A percentile compares a stretch with the other conserved stretches of the same genome.
phyloP scores from a whole-genome alignment of 441 rosid species.

The Raphanus hybrid region DNA sequence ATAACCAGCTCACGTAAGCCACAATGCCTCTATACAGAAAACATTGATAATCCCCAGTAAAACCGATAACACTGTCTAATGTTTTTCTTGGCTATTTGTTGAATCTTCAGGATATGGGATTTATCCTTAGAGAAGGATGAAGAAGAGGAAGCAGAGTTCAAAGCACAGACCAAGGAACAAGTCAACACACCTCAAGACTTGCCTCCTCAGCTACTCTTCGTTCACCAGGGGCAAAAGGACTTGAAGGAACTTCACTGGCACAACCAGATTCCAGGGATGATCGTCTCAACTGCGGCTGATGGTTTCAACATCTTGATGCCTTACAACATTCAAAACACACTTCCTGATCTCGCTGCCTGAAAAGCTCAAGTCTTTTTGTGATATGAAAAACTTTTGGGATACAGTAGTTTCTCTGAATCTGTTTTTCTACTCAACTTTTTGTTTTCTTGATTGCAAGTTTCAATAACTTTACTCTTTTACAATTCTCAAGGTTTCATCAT shows the following conservation, averaged over 20 bases:
- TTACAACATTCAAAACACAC: background rate
- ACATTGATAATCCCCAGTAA: background rate
- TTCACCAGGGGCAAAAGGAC: too few relatives aligned
- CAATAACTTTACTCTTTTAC: background rate
- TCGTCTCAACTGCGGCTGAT: background rate
- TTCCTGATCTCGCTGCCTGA: background rate
- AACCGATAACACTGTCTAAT: background rate
- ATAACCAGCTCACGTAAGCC: slow-evolving; percentile 83
- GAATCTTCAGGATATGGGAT: slow-evolving; percentile 80
- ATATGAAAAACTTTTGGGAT: background rate
- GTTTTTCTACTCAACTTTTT: background rate
- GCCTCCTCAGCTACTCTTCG: too few relatives aligned
- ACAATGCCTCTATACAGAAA: background rate
- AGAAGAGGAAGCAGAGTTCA: slow-evolving; percentile 95
- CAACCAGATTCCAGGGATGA: too few relatives aligned
- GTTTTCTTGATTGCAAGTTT: background rate
- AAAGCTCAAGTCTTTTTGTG: background rate
- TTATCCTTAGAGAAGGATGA: slow-evolving; percentile 91
- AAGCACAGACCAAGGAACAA: slow-evolving; percentile 56
- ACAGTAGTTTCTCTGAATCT: background rate
- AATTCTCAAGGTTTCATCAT: background rate
- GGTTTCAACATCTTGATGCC: background rate
- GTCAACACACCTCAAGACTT: too few relatives aligned
- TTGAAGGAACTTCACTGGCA: too few relatives aligned
- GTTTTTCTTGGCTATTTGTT: background rate